Percentiles rank a stretch among this genome's conserved stretches.
These are phyloP conservation scores for Fusarium proliferatum DNA, from an alignment of 2,329 filamentous ascomycete species.

Conservation along the genomic window DNA sequence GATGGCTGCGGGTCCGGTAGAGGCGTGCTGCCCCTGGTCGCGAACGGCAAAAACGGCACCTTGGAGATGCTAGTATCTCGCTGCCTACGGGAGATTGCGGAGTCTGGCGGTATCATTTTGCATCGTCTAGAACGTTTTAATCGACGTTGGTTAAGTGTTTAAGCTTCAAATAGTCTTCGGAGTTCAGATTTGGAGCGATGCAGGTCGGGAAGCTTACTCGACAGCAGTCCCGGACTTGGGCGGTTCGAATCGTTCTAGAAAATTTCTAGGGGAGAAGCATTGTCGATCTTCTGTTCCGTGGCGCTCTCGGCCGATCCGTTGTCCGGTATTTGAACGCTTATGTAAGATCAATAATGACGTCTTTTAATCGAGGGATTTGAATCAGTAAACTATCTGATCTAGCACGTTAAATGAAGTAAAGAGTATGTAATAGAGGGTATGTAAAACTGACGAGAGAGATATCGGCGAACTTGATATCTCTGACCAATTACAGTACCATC, in stretches of 20 bases:
- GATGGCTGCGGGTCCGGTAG: not conserved
- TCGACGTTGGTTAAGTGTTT: not conserved
- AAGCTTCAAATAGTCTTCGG: not conserved
- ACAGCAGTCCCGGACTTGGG: not conserved
- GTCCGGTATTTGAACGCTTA: not conserved
- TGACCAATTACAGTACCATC: not conserved
- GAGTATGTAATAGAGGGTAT: not conserved
- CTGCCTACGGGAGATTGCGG: not conserved
- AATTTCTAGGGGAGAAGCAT: not conserved
- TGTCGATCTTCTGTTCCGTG: not conserved
- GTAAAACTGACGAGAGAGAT: not conserved
- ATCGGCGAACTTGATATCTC: slow-evolving; percentile 3
- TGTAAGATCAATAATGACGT: not conserved
- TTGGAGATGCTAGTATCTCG: not conserved
- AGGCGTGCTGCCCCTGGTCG: not conserved
- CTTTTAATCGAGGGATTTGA: not conserved
- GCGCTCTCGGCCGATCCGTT: not conserved
- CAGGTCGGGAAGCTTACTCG: not conserved
- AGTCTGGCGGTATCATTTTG: not conserved
- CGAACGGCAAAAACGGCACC: not conserved
- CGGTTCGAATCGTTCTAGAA: slow-evolving; percentile 5
- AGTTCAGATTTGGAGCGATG: not conserved
- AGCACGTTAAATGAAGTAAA: not conserved
- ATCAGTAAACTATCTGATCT: not conserved
- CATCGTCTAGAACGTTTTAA: not conserved